A percentile compares a stretch with the other conserved stretches of the same genome.
These are phyloP conservation scores for Toxoplasma gondii DNA, from an alignment of 169 alveolate species.

Conservation along the genomic window DNA sequence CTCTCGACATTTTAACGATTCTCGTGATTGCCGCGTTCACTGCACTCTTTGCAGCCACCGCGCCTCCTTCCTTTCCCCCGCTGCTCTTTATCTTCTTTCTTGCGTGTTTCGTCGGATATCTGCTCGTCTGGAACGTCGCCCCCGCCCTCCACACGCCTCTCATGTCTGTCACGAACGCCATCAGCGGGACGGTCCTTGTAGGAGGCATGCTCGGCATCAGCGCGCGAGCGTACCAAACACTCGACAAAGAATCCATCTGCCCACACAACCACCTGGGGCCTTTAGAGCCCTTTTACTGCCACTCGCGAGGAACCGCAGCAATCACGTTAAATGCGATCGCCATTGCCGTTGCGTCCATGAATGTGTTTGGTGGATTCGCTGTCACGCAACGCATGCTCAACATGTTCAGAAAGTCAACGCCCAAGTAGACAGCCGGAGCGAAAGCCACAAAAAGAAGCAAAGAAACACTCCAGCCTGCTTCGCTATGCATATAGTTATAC, in stretches of 20 bases:
- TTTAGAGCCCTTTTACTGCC: not conserved
- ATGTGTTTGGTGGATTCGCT: constrained; percentile 66
- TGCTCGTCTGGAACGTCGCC: constrained; percentile 88
- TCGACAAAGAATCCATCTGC: not conserved
- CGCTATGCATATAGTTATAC: too few species aligned
- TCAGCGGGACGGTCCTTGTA: constrained; percentile 84
- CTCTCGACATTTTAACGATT: not conserved
- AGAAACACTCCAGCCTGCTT: too few species aligned
- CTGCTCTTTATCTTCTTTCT: constrained; percentile 50
- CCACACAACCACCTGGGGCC: not conserved
- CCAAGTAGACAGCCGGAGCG: not conserved
- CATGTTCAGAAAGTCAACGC: constrained; percentile 38
- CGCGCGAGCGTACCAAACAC: not conserved
- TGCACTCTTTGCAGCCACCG: not conserved
- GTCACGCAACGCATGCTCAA: constrained; percentile 63
- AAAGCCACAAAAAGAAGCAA: not conserved
- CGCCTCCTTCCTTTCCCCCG: constrained; percentile 28
- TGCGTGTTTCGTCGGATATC: constrained; percentile 86
- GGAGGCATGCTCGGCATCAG: constrained; percentile 60
- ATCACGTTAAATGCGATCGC: constrained; percentile 12
- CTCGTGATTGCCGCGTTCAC: not conserved
- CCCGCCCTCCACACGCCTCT: constrained; percentile 92
- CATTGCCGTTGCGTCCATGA: constrained; percentile 58
- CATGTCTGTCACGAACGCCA: constrained; percentile 89
- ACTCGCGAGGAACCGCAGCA: not conserved